phyloP scores from a whole-genome alignment of 2,329 filamentous ascomycete genomes.

The Aspergillus sp. region DNA sequence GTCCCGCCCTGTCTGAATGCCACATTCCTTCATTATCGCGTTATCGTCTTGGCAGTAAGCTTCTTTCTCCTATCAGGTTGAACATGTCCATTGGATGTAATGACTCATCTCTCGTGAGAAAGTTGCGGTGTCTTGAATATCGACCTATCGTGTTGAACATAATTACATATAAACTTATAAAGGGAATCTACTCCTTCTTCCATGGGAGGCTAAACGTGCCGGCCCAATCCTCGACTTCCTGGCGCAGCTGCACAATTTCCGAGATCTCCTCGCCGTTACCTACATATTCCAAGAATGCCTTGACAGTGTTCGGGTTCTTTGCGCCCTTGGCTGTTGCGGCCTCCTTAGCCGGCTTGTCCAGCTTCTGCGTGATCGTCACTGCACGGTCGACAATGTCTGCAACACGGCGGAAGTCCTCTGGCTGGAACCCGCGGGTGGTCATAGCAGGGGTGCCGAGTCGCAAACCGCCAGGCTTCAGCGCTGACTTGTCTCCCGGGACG shows the following conservation, averaged over 20 bases:
- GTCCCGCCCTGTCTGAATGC: too few species aligned
- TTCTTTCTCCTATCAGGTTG: background rate
- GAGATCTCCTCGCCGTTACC: slow-evolving; percentile 73
- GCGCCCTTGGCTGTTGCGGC: slow-evolving; percentile 79
- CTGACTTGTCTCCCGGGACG: slow-evolving; percentile 90
- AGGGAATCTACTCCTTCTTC: slow-evolving; percentile 58
- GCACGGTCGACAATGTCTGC: slow-evolving; percentile 83
- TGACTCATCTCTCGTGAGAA: background rate
- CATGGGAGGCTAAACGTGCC: slow-evolving; percentile 85
- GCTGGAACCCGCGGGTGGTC: slow-evolving; percentile 91
- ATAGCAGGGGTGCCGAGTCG: slow-evolving; percentile 96
- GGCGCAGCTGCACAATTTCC: slow-evolving; percentile 80
- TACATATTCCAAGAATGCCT: slow-evolving; percentile 94
- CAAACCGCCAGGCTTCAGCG: slow-evolving; percentile 87
- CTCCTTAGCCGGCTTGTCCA: slow-evolving; percentile 68
- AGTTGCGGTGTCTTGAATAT: background rate
- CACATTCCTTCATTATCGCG: too few species aligned
- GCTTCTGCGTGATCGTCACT: slow-evolving; percentile 72
- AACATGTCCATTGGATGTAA: background rate
- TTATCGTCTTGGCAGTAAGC: background rate
- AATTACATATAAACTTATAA: slow-evolving; percentile 13
- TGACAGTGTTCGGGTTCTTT: slow-evolving; percentile 97
- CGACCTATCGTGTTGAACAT: slow-evolving; percentile 14
- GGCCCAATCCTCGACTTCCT: slow-evolving; percentile 90
- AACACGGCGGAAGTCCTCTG: slow-evolving; percentile 83